Conservation (phyloP, 805 yeast genomes). For the Hanseniaspora guilliermondii region DNA sequence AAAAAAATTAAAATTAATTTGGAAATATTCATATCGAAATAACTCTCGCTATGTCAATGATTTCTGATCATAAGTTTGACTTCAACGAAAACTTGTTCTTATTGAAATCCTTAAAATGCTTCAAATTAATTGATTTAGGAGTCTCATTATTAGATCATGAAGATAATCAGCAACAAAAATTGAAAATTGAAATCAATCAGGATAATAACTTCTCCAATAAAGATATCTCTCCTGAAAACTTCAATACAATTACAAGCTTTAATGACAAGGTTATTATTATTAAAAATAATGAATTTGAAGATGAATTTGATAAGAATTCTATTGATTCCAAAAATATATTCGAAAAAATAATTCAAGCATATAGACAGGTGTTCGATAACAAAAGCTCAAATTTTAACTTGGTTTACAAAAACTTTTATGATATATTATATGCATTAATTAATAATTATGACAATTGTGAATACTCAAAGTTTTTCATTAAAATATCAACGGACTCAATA, state of each 20-base stretch:
- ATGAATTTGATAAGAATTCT: not conserved
- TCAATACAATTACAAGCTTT: not conserved
- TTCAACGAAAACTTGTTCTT: constrained; percentile 2
- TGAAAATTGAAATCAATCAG: not conserved
- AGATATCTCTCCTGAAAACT: not conserved
- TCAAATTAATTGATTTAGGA: not conserved
- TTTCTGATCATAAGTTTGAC: not conserved
- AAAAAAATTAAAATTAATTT: too few relatives aligned
- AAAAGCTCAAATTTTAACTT: not conserved
- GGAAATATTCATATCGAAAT: too few relatives aligned
- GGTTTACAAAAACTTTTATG: not conserved
- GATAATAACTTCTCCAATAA: not conserved
- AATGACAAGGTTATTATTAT: not conserved
- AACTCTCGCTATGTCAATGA: not conserved
- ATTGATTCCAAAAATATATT: not conserved
- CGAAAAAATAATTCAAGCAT: not conserved
- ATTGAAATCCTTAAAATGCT: not conserved
- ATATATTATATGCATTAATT: not conserved
- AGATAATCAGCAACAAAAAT: not conserved
- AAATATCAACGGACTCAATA: constrained; percentile 1
- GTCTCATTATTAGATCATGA: not conserved
- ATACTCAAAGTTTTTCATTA: constrained; percentile 12
- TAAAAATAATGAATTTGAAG: not conserved
- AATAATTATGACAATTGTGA: constrained; percentile 6
- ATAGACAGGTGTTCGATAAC: not conserved